A percentile compares a stretch with the other conserved stretches of the same genome.
These are phyloP conservation scores for Mycena sp. DNA, from an alignment of 1,284 basidiomycete genomes.

Conservation along the genomic window DNA sequence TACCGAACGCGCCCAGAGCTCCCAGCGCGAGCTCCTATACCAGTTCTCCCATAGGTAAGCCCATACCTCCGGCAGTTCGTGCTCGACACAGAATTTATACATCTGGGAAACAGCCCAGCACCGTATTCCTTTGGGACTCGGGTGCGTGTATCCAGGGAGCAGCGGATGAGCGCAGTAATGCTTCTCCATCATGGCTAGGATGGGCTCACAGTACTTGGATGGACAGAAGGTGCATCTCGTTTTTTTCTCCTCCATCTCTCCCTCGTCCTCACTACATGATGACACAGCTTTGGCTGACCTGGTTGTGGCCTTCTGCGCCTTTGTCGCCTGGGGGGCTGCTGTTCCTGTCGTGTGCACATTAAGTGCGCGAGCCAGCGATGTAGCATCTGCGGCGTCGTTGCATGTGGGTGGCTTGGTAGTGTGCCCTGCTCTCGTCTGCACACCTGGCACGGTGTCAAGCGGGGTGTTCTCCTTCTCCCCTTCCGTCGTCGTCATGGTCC, in stretches of 20 bases:
- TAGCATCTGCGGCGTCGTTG: background rate
- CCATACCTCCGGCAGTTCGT: no score
- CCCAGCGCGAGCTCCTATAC: no score
- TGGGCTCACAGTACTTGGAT: background rate
- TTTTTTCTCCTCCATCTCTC: background rate
- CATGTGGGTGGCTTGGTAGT: background rate
- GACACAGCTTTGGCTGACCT: no score
- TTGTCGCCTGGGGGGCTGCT: background rate
- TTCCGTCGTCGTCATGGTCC: no score
- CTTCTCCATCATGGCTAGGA: no score
- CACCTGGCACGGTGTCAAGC: background rate
- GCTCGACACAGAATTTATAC: no score
- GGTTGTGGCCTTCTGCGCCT: background rate
- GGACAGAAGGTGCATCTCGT: conserved; percentile 2
- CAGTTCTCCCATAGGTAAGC: no score
- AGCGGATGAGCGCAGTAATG: no score
- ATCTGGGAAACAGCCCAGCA: no score
- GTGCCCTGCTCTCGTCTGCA: background rate
- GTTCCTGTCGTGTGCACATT: background rate
- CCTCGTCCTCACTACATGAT: background rate
- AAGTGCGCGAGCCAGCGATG: background rate
- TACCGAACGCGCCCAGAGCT: conserved; percentile 8
- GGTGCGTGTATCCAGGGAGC: no score
- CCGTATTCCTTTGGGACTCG: no score
- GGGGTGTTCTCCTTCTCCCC: no score